These are phyloP conservation scores for Mortierella sp. DNA, from an alignment of 371 early-diverging fungal genomes.

Conservation along the genomic window DNA sequence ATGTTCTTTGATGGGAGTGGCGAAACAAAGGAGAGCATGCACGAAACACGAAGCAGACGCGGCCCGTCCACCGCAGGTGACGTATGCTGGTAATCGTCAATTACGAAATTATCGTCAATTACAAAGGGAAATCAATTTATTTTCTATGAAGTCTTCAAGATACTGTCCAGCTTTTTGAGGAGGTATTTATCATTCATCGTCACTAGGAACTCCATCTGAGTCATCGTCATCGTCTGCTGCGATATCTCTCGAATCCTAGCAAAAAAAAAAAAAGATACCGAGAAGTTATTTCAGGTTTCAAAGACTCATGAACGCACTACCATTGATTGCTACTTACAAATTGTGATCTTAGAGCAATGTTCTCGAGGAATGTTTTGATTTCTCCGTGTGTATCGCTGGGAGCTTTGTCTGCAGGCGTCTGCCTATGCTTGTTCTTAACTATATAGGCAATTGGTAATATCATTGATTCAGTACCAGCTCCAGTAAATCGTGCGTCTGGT, in stretches of 20 bases:
- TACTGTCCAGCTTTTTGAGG: no score
- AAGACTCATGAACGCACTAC: not conserved
- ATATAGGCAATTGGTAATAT: not conserved
- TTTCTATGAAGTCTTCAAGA: not conserved
- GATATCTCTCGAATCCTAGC: slow-evolving; percentile 37
- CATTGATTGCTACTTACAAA: slow-evolving; percentile 19
- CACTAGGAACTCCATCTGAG: slow-evolving; percentile 38
- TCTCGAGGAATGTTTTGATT: slow-evolving; percentile 23
- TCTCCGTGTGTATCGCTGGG: slow-evolving; percentile 40
- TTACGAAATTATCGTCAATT: not conserved
- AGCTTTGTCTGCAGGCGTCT: slow-evolving; percentile 34
- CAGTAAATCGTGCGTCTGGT: not conserved
- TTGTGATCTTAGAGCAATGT: slow-evolving; percentile 10
- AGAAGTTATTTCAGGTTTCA: not conserved
- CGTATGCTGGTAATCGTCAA: slow-evolving; percentile 4
- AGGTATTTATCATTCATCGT: slow-evolving; percentile 31
- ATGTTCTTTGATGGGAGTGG: not conserved
- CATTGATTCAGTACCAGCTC: not conserved
- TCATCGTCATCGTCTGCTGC: slow-evolving; percentile 27
- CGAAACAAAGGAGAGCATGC: slow-evolving; percentile 2
- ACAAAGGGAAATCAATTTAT: slow-evolving; percentile 3
- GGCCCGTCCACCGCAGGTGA: slow-evolving; percentile 13
- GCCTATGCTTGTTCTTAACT: slow-evolving; percentile 39
- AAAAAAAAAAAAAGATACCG: not conserved
- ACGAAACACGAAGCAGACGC: slow-evolving; percentile 26